phyloP scores from a whole-genome alignment of 768 basidiomycete genomes.

The Leccinellum rugosiceps region DNA sequence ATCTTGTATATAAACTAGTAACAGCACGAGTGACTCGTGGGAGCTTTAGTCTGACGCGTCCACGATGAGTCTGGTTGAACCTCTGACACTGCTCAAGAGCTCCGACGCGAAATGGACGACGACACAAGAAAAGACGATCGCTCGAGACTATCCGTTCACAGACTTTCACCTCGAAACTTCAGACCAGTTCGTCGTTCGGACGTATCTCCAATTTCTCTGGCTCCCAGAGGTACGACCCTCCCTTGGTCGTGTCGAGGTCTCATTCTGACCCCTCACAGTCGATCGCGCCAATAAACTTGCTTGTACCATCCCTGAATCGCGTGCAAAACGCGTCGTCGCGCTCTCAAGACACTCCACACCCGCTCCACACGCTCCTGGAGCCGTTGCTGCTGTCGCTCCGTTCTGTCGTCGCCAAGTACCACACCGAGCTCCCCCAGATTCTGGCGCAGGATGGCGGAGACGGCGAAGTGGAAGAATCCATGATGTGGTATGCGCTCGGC shows the following conservation, averaged over 20 bases:
- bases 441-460: constrained; percentile 57
- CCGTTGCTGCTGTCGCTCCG: constrained; percentile 62
- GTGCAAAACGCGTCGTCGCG: constrained; percentile 37
- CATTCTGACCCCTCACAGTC: constrained; percentile 44
- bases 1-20: neutral
- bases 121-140: constrained; percentile 56
- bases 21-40: neutral
- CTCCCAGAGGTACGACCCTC: constrained; percentile 58
- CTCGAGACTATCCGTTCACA: constrained; percentile 53
- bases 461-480: constrained; percentile 63
- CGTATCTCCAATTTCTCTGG: constrained; percentile 76
- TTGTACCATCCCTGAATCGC: constrained; percentile 56
- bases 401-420: constrained; percentile 55
- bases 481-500: constrained; percentile 73
- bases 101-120: constrained; percentile 47
- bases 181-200: constrained; percentile 58
- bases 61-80: constrained; percentile 16
- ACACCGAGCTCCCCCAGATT: constrained; percentile 57
- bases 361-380: constrained; percentile 57
- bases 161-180: constrained; percentile 42
- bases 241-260: neutral
- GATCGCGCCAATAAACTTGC: constrained; percentile 60
- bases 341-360: constrained; percentile 39
- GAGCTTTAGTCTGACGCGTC: neutral
- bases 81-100: constrained; percentile 21